phyloP scores from a whole-genome alignment of 768 basidiomycete species.

The Calocybe indica region DNA sequence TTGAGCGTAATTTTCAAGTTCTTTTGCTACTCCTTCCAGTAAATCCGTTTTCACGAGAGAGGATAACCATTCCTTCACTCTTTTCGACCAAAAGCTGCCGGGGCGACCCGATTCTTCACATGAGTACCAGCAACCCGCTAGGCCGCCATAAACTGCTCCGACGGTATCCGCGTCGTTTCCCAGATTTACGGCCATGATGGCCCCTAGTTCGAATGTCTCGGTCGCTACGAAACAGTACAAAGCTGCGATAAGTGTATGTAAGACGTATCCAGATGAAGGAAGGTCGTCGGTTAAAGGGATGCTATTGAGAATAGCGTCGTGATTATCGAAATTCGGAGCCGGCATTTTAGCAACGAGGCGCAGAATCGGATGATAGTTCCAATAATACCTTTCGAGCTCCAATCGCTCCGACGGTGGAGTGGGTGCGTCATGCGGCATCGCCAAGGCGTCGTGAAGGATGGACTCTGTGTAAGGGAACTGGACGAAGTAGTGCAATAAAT shows the following conservation, averaged over 20 bases:
- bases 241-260: constrained; percentile 33
- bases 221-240: constrained; percentile 42
- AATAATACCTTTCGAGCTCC: constrained; percentile 27
- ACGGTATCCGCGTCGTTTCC: constrained; percentile 40
- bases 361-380: constrained; percentile 31
- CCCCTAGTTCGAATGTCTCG: constrained; percentile 36
- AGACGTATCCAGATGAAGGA: constrained; percentile 33
- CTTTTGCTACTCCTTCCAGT: constrained; percentile 29
- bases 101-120: constrained; percentile 14
- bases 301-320: constrained; percentile 13
- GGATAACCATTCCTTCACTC: constrained; percentile 28
- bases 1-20: constrained; percentile 21
- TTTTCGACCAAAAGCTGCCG: constrained; percentile 29
- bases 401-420: constrained; percentile 10
- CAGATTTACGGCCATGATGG: constrained; percentile 37
- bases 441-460: constrained; percentile 24
- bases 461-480: constrained; percentile 28
- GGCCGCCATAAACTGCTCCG: constrained; percentile 38
- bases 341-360: constrained; percentile 24
- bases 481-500: constrained; percentile 30
- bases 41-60: constrained; percentile 25
- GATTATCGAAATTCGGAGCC: background rate
- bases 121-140: constrained; percentile 39
- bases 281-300: constrained; percentile 25
- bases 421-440: constrained; percentile 17